Conservation (phyloP, 2,329 filamentous ascomycete genomes). For the Rhexocercosporidium sp. region DNA sequence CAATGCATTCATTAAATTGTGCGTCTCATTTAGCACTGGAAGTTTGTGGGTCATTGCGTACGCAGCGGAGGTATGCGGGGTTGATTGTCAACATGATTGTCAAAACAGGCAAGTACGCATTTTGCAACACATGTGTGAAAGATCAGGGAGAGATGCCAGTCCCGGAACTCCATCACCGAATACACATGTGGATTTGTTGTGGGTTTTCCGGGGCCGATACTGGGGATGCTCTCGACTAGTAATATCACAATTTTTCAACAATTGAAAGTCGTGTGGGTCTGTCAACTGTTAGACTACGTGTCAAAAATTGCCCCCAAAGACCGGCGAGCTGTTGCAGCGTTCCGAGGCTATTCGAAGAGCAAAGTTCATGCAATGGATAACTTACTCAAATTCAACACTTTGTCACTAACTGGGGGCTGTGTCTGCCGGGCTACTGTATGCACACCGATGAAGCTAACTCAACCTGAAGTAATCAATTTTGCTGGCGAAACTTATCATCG, state of each 20-base stretch:
- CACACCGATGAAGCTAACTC: neutral
- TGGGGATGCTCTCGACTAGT: neutral
- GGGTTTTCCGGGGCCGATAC: neutral
- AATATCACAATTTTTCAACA: neutral
- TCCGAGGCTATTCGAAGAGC: neutral
- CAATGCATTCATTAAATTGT: neutral
- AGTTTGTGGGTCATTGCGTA: conserved; percentile 3
- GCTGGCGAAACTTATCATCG: neutral
- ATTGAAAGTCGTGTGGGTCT: neutral
- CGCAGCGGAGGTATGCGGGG: neutral
- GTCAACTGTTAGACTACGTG: neutral
- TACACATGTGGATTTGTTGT: neutral
- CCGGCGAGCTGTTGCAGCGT: neutral
- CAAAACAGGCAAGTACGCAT: neutral
- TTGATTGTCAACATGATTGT: neutral
- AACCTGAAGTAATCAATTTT: neutral
- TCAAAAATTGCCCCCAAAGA: neutral
- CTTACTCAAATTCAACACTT: neutral
- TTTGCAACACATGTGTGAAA: neutral
- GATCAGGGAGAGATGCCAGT: neutral
- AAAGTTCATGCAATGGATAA: neutral
- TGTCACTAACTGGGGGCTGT: neutral
- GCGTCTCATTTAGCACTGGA: neutral
- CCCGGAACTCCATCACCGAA: neutral
- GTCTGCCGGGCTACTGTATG: neutral